Evolutionary conservation across 257 asterid genomes (phyloP).

Genomic region (Nicotiana knightiana): DNA sequence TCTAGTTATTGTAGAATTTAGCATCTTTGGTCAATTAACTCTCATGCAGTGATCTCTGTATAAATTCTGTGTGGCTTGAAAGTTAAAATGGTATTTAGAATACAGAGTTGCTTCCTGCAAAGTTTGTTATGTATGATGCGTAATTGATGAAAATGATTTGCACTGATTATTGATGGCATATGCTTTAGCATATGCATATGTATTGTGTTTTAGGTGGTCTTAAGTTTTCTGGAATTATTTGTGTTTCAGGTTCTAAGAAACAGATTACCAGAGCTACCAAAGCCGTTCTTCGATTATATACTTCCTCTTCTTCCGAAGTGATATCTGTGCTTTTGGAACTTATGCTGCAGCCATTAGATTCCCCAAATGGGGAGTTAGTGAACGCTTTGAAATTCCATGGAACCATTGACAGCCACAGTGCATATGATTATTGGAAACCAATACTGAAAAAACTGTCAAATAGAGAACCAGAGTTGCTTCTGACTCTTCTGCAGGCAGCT

Average conservation of each 20-base stretch:
- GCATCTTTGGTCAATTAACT: not conserved
- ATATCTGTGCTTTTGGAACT: conserved; percentile 58
- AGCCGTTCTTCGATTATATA: conserved; percentile 55
- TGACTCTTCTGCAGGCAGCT: conserved; percentile 50
- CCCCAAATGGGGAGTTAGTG: conserved; percentile 29
- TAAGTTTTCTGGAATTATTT: conserved; percentile 4
- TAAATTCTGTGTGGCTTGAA: not conserved
- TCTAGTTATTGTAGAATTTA: not conserved
- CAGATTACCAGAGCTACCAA: conserved; percentile 51
- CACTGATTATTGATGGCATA: not conserved
- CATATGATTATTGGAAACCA: conserved; percentile 62
- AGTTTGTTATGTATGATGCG: not conserved
- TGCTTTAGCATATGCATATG: not conserved
- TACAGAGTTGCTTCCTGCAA: not conserved
- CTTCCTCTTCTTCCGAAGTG: conserved; percentile 68
- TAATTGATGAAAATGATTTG: not conserved
- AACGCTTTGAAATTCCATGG: conserved; percentile 17
- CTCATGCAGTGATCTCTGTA: too few species aligned
- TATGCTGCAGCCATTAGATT: conserved; percentile 54
- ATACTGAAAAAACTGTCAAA: conserved; percentile 60
- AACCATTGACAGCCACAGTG: conserved; percentile 23
- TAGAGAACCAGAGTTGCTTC: conserved; percentile 61
- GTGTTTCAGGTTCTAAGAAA: conserved; percentile 58
- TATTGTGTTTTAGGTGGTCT: not conserved
- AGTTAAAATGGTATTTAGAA: not conserved